A percentile compares a stretch with the other conserved stretches of the same genome.
phyloP scores from a whole-genome alignment of 2,329 filamentous ascomycete species.

The Colletotrichum gigasporum region DNA sequence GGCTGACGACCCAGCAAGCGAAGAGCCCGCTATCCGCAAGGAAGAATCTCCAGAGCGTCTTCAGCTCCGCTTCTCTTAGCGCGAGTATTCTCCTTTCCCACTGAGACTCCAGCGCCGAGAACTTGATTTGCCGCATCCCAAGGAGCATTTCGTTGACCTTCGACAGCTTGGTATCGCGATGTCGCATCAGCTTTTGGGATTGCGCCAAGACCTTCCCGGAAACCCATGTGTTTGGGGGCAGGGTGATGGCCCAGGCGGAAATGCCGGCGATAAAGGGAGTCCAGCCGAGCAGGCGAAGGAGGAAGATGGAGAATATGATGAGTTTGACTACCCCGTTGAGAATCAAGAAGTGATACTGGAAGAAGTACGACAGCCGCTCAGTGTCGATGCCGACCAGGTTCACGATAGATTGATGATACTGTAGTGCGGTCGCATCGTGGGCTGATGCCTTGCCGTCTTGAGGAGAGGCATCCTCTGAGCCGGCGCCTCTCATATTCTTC shows the following conservation, averaged over 20 bases:
- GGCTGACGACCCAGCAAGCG: conserved; percentile 76
- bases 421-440: conserved; percentile 25
- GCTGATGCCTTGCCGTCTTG: neutral
- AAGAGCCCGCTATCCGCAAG: conserved; percentile 69
- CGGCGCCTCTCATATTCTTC: conserved; percentile 77
- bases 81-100: neutral
- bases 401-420: conserved; percentile 73
- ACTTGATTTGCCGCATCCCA: neutral
- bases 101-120: neutral
- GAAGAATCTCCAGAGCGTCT: conserved; percentile 72
- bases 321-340: conserved; percentile 70
- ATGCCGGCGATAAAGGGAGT: neutral
- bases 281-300: conserved; percentile 65
- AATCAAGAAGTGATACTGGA: conserved; percentile 72
- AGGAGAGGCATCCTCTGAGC: conserved; percentile 40
- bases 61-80: conserved; percentile 43
- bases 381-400: conserved; percentile 81
- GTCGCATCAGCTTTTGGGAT: conserved; percentile 76
- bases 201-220: conserved; percentile 67
- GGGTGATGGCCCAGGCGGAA: neutral
- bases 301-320: conserved; percentile 70
- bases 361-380: conserved; percentile 74
- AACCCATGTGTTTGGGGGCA: conserved; percentile 72
- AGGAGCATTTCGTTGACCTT: conserved; percentile 54
- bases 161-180: conserved; percentile 77